phyloP scores from a whole-genome alignment of 352 stramenopile species.

The Globisporangium cystogenes region DNA sequence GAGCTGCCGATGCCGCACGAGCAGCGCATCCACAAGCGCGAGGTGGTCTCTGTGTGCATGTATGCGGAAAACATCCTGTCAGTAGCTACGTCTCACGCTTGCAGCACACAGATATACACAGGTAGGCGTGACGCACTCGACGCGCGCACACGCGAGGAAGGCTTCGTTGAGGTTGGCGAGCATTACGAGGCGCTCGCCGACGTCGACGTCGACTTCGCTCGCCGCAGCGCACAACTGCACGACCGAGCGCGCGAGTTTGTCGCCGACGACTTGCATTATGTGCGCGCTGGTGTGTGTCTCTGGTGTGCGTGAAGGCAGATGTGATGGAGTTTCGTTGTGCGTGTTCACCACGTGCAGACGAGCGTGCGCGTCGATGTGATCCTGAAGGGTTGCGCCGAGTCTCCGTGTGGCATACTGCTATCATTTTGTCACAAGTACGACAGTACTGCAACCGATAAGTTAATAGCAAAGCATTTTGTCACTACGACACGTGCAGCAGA shows the following conservation, averaged over 20 bases:
- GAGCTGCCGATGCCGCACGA: neutral
- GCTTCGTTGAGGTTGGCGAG: conserved; percentile 11
- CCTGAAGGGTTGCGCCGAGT: no score
- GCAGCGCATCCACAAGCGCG: conserved; percentile 7
- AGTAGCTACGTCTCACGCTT: neutral
- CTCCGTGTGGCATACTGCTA: no score
- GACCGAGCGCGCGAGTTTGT: neutral
- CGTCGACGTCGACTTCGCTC: neutral
- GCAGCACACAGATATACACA: neutral
- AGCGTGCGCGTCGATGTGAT: no score
- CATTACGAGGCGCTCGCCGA: neutral
- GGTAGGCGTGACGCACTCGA: conserved; percentile 10
- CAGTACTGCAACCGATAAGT: no score
- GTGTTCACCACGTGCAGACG: no score
- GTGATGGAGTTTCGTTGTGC: no score
- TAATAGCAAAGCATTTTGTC: no score
- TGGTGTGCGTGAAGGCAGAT: no score
- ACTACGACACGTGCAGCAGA: no score
- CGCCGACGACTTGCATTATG: no score
- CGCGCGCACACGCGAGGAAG: conserved; percentile 9
- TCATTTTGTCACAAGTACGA: no score
- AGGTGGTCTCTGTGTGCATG: conserved; percentile 5
- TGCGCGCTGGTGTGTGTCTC: no score
- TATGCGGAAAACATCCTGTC: neutral
- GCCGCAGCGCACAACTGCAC: neutral